Percentiles rank a stretch among this genome's conserved stretches.
Conservation (phyloP, 1,284 basidiomycete species). For the Boletellus sp. region DNA sequence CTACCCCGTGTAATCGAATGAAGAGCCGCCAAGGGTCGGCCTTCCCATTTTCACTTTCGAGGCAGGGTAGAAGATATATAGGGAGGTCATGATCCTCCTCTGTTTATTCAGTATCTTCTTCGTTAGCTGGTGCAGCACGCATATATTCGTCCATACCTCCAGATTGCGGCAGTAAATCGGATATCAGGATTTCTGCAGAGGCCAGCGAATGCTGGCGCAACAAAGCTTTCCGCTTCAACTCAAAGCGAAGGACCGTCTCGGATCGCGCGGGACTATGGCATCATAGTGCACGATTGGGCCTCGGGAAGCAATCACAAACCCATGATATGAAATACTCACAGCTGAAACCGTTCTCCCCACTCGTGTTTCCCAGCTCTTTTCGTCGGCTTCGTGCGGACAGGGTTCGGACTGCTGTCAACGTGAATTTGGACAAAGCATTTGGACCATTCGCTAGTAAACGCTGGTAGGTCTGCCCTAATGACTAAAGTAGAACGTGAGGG, state of each 20-base stretch:
- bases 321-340: conserved; percentile 12
- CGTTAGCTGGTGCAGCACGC: neutral
- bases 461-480: conserved; percentile 24
- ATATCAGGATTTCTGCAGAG: conserved; percentile 11
- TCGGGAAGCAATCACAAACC: neutral
- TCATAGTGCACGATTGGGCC: neutral
- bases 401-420: conserved; percentile 15
- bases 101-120: conserved; percentile 1
- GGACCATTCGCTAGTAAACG: conserved; percentile 16
- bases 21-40: conserved; percentile 18
- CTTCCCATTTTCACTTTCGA: neutral
- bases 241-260: conserved; percentile 22
- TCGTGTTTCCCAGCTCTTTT: conserved; percentile 17
- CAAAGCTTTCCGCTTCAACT: conserved; percentile 21
- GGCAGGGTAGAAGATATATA: conserved; percentile 16
- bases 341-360: conserved; percentile 21
- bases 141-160: conserved; percentile 8
- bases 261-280: conserved; percentile 10
- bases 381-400: conserved; percentile 11
- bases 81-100: conserved; percentile 11
- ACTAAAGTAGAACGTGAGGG: conserved; percentile 8
- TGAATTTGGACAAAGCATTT: conserved; percentile 27
- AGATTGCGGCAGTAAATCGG: conserved; percentile 14
- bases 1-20: conserved; percentile 17
- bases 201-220: conserved; percentile 15